Evolutionary conservation across 1,139 yeast species (phyloP).

Genomic region (Hansenula sp.): DNA sequence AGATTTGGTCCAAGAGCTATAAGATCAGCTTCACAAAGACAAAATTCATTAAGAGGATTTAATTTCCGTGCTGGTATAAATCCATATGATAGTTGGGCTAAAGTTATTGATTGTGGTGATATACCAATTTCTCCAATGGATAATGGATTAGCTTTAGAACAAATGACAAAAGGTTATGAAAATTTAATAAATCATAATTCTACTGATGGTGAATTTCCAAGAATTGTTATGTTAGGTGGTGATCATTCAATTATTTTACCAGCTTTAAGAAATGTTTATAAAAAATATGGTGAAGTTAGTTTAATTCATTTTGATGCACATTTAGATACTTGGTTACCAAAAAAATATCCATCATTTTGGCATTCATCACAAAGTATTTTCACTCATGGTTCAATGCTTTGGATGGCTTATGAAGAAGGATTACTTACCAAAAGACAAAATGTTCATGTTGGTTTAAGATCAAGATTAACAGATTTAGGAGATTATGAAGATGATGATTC

Average conservation of each 20-base stretch:
- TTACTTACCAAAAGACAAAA: conserved; percentile 44
- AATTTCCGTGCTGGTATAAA: conserved; percentile 56
- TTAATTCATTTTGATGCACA: conserved; percentile 79
- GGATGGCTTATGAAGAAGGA: conserved; percentile 72
- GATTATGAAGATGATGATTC: conserved; percentile 63
- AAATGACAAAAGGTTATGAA: conserved; percentile 61
- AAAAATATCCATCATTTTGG: conserved; percentile 65
- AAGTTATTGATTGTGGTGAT: conserved; percentile 73
- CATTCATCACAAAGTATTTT: conserved; percentile 57
- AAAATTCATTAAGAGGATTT: conserved; percentile 51
- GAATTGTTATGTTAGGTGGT: conserved; percentile 69
- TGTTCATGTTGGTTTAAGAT: conserved; percentile 69
- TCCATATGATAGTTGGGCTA: conserved; percentile 59
- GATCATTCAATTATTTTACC: conserved; percentile 75
- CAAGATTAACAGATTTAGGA: conserved; percentile 54
- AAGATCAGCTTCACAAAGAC: conserved; percentile 70
- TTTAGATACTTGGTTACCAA: conserved; percentile 78
- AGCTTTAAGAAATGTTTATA: conserved; percentile 56
- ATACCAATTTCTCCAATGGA: conserved; percentile 79
- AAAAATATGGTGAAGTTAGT: conserved; percentile 58
- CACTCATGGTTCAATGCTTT: conserved; percentile 79
- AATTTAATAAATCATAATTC: conserved; percentile 33
- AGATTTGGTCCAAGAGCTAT: conserved; percentile 79
- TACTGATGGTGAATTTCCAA: conserved; percentile 38
- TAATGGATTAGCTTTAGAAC: conserved; percentile 60